These are phyloP conservation scores for Colletotrichum tanaceti DNA, from an alignment of 2,329 filamentous ascomycete genomes.

Conservation along the genomic window DNA sequence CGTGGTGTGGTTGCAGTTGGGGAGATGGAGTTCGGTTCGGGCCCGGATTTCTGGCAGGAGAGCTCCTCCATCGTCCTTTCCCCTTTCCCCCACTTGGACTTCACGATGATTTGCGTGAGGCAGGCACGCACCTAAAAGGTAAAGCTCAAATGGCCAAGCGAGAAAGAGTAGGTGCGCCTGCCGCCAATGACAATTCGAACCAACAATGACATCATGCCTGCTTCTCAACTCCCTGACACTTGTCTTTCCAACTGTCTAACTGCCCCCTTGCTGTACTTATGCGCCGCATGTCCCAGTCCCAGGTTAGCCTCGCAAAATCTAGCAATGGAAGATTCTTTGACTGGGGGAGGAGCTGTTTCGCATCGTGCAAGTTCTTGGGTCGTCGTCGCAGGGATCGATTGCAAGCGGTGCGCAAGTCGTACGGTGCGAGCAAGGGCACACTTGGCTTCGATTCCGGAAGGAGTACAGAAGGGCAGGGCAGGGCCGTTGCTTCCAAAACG, in stretches of 20 bases:
- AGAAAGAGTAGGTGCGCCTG: conserved; percentile 30
- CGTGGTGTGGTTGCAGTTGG: conserved; percentile 1
- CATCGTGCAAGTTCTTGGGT: conserved; percentile 1
- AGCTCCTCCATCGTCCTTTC: background rate
- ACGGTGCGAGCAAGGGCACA: background rate
- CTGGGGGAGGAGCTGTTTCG: conserved; percentile 24
- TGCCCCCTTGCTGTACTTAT: background rate
- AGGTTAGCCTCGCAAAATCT: background rate
- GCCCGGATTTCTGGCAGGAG: background rate
- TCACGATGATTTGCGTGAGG: conserved; percentile 33
- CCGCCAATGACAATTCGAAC: conserved; percentile 15
- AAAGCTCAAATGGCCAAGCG: conserved; percentile 22
- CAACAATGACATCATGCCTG: conserved; percentile 36
- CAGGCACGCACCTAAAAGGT: conserved; percentile 25
- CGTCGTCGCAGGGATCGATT: background rate
- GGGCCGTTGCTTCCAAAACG: conserved; percentile 26
- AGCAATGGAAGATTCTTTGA: conserved; percentile 12
- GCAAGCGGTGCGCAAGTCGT: conserved; percentile 2
- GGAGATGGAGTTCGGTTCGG: background rate
- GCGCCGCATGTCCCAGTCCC: background rate
- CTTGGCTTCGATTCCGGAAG: background rate
- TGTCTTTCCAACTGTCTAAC: background rate
- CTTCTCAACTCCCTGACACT: background rate
- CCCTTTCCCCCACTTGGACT: conserved; percentile 8
- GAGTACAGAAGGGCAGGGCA: conserved; percentile 12